These are phyloP conservation scores for Anisogramma anomala DNA, from an alignment of 2,329 filamentous ascomycete species.

Conservation along the genomic window DNA sequence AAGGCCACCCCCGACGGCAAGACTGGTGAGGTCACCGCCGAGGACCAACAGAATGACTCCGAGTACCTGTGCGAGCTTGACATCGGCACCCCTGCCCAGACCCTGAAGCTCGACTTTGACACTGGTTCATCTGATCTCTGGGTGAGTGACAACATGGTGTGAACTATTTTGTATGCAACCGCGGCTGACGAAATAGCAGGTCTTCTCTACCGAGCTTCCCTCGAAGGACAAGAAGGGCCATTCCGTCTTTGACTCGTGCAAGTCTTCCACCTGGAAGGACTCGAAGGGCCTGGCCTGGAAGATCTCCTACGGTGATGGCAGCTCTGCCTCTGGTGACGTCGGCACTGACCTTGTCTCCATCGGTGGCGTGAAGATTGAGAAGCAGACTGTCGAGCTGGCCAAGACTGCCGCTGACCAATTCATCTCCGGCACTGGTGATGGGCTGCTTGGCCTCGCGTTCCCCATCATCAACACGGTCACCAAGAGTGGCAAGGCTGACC, in stretches of 20 bases:
- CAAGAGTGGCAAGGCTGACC: slow-evolving; percentile 28
- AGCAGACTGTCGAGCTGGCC: slow-evolving; percentile 55
- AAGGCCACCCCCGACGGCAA: slow-evolving; percentile 26
- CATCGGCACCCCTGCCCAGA: slow-evolving; percentile 56
- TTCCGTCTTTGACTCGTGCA: slow-evolving; percentile 45
- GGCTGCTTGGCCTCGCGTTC: slow-evolving; percentile 56
- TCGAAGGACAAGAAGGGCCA: slow-evolving; percentile 30
- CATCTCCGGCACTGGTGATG: slow-evolving; percentile 43
- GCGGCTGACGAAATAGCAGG: slow-evolving; percentile 23
- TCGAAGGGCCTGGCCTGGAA: slow-evolving; percentile 43
- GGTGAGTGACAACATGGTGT: slow-evolving; percentile 30
- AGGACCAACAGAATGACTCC: slow-evolving; percentile 57
- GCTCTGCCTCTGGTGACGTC: slow-evolving; percentile 52
- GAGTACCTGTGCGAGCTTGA: slow-evolving; percentile 52
- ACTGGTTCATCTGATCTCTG: slow-evolving; percentile 61
- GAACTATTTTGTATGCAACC: neutral
- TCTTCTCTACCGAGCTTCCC: slow-evolving; percentile 42
- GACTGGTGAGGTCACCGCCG: slow-evolving; percentile 40
- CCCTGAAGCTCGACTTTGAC: slow-evolving; percentile 53
- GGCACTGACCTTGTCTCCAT: slow-evolving; percentile 51
- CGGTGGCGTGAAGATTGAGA: slow-evolving; percentile 48
- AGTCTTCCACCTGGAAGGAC: slow-evolving; percentile 49
- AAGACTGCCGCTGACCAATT: slow-evolving; percentile 48
- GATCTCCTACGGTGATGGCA: slow-evolving; percentile 58
- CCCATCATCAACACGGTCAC: slow-evolving; percentile 51